Percentiles rank a stretch among this genome's conserved stretches.
Conservation (phyloP, 1,284 basidiomycete species). For the Fomitopsis schrenkii region DNA sequence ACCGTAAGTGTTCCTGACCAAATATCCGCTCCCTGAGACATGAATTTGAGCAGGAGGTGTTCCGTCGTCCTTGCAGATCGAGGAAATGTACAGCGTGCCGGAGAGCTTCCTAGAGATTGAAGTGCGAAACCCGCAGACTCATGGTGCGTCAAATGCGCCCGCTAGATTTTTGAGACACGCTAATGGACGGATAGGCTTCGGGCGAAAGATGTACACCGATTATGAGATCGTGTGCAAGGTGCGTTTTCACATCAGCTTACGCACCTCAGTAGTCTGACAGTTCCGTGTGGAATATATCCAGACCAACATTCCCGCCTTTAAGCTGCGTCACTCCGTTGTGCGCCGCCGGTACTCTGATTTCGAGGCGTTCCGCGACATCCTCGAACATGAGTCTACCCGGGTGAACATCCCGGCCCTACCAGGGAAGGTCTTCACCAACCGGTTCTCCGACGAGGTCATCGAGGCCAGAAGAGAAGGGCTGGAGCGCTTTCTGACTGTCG, state of each 20-base stretch:
- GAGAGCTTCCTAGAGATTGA: slow-evolving; percentile 99
- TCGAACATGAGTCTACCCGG: slow-evolving; percentile 94
- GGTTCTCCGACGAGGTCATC: slow-evolving; percentile 98
- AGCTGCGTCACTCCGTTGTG: slow-evolving; percentile 91
- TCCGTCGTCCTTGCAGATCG: slow-evolving; percentile 56
- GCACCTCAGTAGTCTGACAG: background rate
- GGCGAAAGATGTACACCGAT: slow-evolving; percentile 98
- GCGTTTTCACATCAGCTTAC: slow-evolving; percentile 20
- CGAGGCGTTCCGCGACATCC: slow-evolving; percentile 97
- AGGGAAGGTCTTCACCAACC: slow-evolving; percentile 94
- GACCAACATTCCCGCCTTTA: slow-evolving; percentile 99
- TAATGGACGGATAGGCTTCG: slow-evolving; percentile 61
- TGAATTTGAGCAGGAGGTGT: slow-evolving; percentile 29
- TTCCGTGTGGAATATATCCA: slow-evolving; percentile 28
- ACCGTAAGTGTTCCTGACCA: slow-evolving; percentile 54
- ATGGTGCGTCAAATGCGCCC: slow-evolving; percentile 49
- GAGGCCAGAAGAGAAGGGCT: slow-evolving; percentile 89
- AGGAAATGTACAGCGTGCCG: slow-evolving; percentile 97
- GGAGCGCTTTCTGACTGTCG: slow-evolving; percentile 93
- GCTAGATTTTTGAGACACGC: background rate
- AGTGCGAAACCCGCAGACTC: slow-evolving; percentile 94
- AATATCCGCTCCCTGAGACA: slow-evolving; percentile 11
- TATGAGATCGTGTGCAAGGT: slow-evolving; percentile 99
- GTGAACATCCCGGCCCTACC: slow-evolving; percentile 98
- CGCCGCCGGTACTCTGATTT: slow-evolving; percentile 97